Conservation (phyloP, 257 asterid species). For the Solanum pimpinellifolium region DNA sequence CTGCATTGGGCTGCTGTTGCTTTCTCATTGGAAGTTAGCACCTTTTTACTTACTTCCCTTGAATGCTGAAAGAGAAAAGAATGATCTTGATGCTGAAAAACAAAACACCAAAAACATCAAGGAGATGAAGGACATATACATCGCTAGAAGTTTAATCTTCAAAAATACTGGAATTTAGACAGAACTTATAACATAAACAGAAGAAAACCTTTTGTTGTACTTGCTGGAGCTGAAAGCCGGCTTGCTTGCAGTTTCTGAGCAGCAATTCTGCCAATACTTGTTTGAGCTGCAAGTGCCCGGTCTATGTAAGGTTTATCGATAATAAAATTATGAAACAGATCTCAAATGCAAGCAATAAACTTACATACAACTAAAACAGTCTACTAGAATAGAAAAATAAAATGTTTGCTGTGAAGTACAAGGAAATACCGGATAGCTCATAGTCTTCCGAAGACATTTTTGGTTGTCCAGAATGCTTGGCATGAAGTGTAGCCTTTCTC, state of each 20-base stretch:
- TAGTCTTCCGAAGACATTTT: neutral
- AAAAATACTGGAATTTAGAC: neutral
- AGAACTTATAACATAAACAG: neutral
- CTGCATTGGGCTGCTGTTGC: neutral
- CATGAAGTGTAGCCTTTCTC: conserved; percentile 68
- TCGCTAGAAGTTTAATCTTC: neutral
- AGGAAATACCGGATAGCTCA: conserved; percentile 34
- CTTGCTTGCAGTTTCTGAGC: conserved; percentile 59
- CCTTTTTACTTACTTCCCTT: neutral
- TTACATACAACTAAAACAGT: neutral
- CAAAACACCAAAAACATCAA: neutral
- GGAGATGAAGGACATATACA: neutral
- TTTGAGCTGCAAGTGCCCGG: conserved; percentile 41
- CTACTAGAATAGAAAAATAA: neutral
- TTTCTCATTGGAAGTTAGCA: conserved; percentile 12
- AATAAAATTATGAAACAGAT: neutral
- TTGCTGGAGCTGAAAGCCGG: conserved; percentile 44
- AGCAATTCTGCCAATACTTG: conserved; percentile 31
- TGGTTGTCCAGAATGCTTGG: conserved; percentile 32
- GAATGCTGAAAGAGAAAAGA: conserved; percentile 96
- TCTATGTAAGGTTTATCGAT: neutral
- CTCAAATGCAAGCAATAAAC: neutral
- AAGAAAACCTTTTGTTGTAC: conserved; percentile 54
- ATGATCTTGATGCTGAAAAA: conserved; percentile 87
- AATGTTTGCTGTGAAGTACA: neutral